Conservation (phyloP, 208 protist genomes). For the Phytomonas sp. region DNA sequence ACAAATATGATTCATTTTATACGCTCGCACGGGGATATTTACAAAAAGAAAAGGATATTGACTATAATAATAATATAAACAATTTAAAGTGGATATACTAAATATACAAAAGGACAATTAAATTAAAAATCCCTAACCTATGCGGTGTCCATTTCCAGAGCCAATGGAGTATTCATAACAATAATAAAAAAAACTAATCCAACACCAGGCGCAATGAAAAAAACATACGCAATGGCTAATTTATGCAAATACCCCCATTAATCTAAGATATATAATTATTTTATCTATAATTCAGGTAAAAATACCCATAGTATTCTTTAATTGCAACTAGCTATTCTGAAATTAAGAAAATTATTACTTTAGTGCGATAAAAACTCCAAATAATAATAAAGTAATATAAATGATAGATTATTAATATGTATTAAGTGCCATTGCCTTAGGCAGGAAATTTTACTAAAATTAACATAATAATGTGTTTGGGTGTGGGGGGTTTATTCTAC, state of each 20-base stretch:
- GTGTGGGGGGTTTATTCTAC: too few relatives aligned
- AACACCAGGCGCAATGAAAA: neutral
- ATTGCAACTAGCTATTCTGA: neutral
- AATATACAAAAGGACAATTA: neutral
- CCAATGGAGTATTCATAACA: neutral
- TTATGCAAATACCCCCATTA: neutral
- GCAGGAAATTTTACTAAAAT: too few relatives aligned
- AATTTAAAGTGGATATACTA: neutral
- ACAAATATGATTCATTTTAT: constrained; percentile 3
- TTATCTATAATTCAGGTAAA: constrained; percentile 2
- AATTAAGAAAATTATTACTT: constrained; percentile 1
- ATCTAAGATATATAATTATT: neutral
- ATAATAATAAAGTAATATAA: constrained; percentile 6
- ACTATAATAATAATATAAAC: neutral
- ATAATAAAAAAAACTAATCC: too few relatives aligned
- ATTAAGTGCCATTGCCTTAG: too few relatives aligned
- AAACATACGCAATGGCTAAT: constrained; percentile 2
- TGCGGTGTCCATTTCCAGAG: neutral
- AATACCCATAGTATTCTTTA: neutral
- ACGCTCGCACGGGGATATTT: neutral
- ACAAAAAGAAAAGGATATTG: neutral
- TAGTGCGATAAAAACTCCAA: constrained; percentile 1
- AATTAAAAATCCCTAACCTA: constrained; percentile 2
- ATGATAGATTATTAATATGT: too few relatives aligned
- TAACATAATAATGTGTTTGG: too few relatives aligned